These are phyloP conservation scores for Naganishia randhawae DNA, from an alignment of 768 basidiomycete species.

Conservation along the genomic window DNA sequence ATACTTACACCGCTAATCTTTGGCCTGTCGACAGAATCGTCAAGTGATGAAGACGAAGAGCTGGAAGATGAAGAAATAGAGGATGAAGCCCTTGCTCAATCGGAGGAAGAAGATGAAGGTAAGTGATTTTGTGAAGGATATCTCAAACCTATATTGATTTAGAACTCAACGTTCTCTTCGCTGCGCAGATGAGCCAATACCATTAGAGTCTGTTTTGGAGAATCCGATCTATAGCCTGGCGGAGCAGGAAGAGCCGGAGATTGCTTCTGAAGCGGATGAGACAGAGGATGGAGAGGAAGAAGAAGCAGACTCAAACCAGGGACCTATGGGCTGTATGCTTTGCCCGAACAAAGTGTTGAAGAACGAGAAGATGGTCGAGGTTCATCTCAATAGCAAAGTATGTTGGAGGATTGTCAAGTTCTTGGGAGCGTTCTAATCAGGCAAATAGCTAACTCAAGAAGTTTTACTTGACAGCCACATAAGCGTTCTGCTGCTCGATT, in stretches of 20 bases:
- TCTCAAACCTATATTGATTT: no score
- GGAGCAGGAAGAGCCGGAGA: constrained; percentile 2
- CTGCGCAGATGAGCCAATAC: background rate
- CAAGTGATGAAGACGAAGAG: constrained; percentile 9
- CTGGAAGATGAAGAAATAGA: background rate
- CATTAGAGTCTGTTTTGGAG: constrained; percentile 11
- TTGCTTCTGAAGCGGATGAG: background rate
- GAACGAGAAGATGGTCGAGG: constrained; percentile 26
- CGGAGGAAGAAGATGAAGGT: constrained; percentile 9
- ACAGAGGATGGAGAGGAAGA: background rate
- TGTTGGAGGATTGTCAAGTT: background rate
- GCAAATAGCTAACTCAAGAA: background rate
- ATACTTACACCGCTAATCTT: background rate
- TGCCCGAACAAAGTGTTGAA: constrained; percentile 26
- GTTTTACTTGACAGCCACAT: background rate
- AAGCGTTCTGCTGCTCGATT: constrained; percentile 19
- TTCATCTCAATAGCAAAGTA: constrained; percentile 23
- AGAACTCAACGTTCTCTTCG: no score
- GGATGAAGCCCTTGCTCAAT: background rate
- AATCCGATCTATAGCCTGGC: constrained; percentile 15
- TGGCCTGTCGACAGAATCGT: background rate
- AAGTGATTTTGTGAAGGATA: background rate
- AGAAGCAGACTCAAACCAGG: background rate
- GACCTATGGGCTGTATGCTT: constrained; percentile 24
- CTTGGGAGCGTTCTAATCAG: background rate